Evolutionary conservation across 2,329 filamentous ascomycete genomes (phyloP).

Genomic region (Calonectria pseudoreteaudii): DNA sequence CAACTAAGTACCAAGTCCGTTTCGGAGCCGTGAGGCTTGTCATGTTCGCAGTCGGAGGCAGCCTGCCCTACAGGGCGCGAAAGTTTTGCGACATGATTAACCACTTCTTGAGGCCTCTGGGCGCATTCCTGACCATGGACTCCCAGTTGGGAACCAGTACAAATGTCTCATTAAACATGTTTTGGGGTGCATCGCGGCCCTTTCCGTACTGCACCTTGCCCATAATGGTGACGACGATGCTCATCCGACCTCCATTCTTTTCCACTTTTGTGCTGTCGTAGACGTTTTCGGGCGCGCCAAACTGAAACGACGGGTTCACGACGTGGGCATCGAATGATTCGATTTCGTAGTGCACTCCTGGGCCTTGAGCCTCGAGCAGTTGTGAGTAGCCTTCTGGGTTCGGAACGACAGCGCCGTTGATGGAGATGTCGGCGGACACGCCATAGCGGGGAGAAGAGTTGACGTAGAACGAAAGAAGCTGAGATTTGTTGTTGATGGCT

Average conservation of each 20-base stretch:
- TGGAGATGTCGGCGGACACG: slow-evolving; percentile 76
- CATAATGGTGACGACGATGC: slow-evolving; percentile 78
- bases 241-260: slow-evolving; percentile 69
- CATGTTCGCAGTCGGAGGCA: slow-evolving; percentile 14
- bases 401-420: slow-evolving; percentile 79
- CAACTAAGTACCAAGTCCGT: not conserved
- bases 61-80: slow-evolving; percentile 59
- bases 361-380: slow-evolving; percentile 74
- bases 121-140: slow-evolving; percentile 63
- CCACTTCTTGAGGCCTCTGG: slow-evolving; percentile 68
- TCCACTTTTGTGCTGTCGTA: slow-evolving; percentile 57
- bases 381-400: slow-evolving; percentile 74
- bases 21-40: not conserved
- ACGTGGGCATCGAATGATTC: slow-evolving; percentile 83
- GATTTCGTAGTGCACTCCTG: slow-evolving; percentile 74
- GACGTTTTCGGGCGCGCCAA: slow-evolving; percentile 64
- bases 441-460: slow-evolving; percentile 65
- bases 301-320: slow-evolving; percentile 74
- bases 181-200: slow-evolving; percentile 70
- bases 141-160: slow-evolving; percentile 84
- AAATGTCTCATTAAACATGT: slow-evolving; percentile 83
- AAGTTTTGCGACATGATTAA: slow-evolving; percentile 81
- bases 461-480: slow-evolving; percentile 78
- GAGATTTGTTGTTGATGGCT: slow-evolving; percentile 73
- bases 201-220: slow-evolving; percentile 78